These are phyloP conservation scores for Dioszegia crocea DNA, from an alignment of 768 basidiomycete genomes.

Conservation along the genomic window DNA sequence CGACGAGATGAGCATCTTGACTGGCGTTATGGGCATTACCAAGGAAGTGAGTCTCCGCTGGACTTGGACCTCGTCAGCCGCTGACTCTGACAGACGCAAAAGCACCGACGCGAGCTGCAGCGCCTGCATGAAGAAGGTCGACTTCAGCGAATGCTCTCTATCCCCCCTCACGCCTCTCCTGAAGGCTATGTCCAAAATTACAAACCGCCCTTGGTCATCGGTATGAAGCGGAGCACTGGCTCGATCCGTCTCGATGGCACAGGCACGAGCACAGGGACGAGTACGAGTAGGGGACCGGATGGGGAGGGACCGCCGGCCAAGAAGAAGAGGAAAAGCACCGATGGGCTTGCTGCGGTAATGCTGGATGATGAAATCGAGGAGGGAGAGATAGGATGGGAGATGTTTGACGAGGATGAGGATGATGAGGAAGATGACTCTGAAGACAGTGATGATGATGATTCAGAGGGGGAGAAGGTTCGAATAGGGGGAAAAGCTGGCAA, in stretches of 20 bases:
- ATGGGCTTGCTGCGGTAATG: background rate
- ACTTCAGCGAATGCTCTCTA: constrained; percentile 30
- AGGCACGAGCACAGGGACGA: constrained; percentile 13
- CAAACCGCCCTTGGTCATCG: background rate
- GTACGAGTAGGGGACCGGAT: constrained; percentile 33
- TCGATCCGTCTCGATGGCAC: background rate
- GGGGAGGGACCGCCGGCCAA: background rate
- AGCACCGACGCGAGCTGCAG: constrained; percentile 30
- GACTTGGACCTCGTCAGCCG: background rate
- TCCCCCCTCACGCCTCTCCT: constrained; percentile 25
- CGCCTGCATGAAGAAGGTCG: constrained; percentile 29
- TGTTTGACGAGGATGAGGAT: constrained; percentile 9
- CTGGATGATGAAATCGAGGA: constrained; percentile 18
- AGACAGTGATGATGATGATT: background rate
- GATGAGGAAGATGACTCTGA: constrained; percentile 1
- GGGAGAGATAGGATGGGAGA: constrained; percentile 12
- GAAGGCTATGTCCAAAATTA: constrained; percentile 23
- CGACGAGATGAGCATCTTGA: constrained; percentile 70
- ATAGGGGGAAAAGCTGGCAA: constrained; percentile 18
- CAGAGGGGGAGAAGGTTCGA: constrained; percentile 1
- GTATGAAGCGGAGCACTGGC: background rate
- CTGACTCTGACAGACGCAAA: constrained; percentile 23
- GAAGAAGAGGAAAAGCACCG: constrained; percentile 2
- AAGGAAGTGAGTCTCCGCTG: constrained; percentile 61
- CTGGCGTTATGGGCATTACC: constrained; percentile 73